phyloP scores from a whole-genome alignment of 75 land plant species.

The Sequoia sempervirens region DNA sequence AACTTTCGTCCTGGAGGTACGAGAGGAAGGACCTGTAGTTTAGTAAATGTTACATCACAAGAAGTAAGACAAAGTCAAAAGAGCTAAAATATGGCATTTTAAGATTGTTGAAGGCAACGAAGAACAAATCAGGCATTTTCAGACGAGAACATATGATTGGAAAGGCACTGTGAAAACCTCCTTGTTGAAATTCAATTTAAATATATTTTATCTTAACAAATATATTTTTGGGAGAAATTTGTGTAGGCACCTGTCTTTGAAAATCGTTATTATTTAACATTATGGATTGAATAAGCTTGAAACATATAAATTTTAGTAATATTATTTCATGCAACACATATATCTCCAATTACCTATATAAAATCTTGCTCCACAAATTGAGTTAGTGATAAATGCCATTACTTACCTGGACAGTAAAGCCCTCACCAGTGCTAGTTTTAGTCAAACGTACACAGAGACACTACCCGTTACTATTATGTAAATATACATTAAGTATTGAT shows the following conservation, averaged over 20 bases:
- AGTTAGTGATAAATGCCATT: background rate
- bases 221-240: too few relatives aligned
- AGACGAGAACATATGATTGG: background rate
- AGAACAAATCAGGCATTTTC: background rate
- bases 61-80: background rate
- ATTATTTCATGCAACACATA: background rate
- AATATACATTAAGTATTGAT: background rate
- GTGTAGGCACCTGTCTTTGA: too few relatives aligned
- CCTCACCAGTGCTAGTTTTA: background rate
- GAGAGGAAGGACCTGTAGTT: slow-evolving; percentile 81
- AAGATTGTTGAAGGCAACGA: background rate
- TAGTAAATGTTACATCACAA: background rate
- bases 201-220: too few relatives aligned
- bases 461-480: background rate
- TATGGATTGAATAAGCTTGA: too few relatives aligned
- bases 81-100: background rate
- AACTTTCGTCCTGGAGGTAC: slow-evolving; percentile 94
- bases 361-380: background rate
- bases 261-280: too few relatives aligned
- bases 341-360: background rate
- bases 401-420: background rate
- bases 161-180: background rate
- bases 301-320: background rate
- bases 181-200: background rate
- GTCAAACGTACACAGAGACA: background rate